phyloP scores from a whole-genome alignment of 208 protist species.

The Phytomonas francai region DNA sequence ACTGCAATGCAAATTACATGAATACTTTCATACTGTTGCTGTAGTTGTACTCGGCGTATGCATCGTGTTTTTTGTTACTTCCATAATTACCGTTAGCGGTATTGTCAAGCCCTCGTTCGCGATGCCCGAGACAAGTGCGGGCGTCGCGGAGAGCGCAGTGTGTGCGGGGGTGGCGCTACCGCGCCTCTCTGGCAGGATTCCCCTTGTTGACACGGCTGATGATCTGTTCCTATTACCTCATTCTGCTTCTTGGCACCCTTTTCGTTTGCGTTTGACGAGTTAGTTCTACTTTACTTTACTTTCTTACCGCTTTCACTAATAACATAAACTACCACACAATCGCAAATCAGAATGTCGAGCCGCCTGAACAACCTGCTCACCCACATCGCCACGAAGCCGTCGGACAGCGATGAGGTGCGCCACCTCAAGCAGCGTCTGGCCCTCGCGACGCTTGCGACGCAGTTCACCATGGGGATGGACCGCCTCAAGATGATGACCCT shows the following conservation, averaged over 20 bases:
- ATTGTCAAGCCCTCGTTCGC: too few species aligned
- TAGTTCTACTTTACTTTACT: not conserved
- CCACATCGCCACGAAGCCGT: slow-evolving; percentile 59
- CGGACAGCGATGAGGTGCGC: slow-evolving; percentile 51
- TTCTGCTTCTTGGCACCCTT: not conserved
- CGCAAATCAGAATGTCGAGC: slow-evolving; percentile 31
- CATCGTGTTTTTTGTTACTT: too few species aligned
- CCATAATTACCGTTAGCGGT: too few species aligned
- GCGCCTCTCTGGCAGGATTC: too few species aligned
- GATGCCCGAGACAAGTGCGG: too few species aligned
- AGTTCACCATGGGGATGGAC: slow-evolving; percentile 50
- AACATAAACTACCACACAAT: slow-evolving; percentile 1
- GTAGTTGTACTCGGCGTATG: not conserved
- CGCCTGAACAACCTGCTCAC: slow-evolving; percentile 71
- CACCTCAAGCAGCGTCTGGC: slow-evolving; percentile 71
- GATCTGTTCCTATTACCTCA: not conserved
- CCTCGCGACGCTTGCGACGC: slow-evolving; percentile 48
- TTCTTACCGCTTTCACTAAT: not conserved
- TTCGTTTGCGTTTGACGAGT: not conserved
- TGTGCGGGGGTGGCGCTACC: too few species aligned
- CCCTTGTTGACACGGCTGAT: too few species aligned
- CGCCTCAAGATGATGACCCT: slow-evolving; percentile 59
- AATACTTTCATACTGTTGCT: not conserved
- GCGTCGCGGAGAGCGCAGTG: too few species aligned
- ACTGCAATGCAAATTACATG: slow-evolving; percentile 3